Evolutionary conservation across 805 yeast genomes (phyloP), one percentile per base, ranked within the genome.

Genomic region (Yarrowia hollandica): DNA sequence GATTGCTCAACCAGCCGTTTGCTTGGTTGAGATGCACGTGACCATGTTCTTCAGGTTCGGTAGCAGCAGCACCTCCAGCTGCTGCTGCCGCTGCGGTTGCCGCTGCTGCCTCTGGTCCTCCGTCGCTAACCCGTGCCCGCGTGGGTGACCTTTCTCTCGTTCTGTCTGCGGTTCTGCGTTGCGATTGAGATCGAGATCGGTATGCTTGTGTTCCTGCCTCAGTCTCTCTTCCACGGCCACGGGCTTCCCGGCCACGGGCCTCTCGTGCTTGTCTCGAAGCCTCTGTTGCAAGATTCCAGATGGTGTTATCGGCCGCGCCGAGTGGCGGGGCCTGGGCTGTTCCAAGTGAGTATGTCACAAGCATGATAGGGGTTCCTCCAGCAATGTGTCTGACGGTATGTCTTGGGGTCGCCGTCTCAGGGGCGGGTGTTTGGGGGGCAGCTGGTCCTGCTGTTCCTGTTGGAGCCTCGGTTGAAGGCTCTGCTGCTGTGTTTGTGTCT

Each of bases 141-240:
- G 30, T 30, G 11, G 54, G 54, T 2, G 54, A 44, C 15, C 54
- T 28, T 30, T 44, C 54, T 10, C 54, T 21, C 10, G 18, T 44
- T n/a, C 54, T 37, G 21, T 44, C 26, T 14, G 22, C 25, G 25
- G 28, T 26, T 7, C 37, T 3, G 9, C 54, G 26, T 12, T 28
- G 54, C 14, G 54, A 44, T 14, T 44, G 54, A 14, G 54, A 44
- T 15, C 54, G 35, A 28, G 54, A 44, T 31, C 54, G 35, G 54
- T 44, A 31, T 44, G 54, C 37, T 30, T 44, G 38, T 30, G 54
- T 11, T 44, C 26, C 54, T 44, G 19, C 28, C 5, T 21, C 54
- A 5, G 34, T 34, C 18, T 28, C 37, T 1, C 54, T 37, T 44
- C 25, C 52, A 18, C 52, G 52, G 15, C 18, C 37, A 11, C 37